Evolutionary conservation across 2,329 filamentous ascomycete genomes (phyloP).

Genomic region (Nemania sp.): DNA sequence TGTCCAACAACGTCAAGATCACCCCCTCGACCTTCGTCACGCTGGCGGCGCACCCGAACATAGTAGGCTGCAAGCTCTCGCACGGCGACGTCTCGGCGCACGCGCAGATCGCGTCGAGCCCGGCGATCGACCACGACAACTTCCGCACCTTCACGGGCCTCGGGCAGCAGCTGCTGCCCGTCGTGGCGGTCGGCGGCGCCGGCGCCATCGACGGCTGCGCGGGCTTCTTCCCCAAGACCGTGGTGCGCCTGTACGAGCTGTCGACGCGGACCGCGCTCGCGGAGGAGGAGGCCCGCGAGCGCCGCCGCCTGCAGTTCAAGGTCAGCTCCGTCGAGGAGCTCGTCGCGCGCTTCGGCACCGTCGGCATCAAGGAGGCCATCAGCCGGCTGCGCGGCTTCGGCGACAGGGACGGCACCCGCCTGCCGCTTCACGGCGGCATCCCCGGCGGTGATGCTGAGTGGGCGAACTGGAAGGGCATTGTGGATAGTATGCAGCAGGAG

Average conservation of each 20-base stretch:
- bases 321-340: constrained; percentile 66
- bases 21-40: constrained; percentile 59
- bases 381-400: constrained; percentile 63
- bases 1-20: constrained; percentile 67
- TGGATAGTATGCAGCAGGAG: constrained; percentile 48
- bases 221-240: constrained; percentile 62
- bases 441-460: constrained; percentile 57
- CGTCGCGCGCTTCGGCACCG: constrained; percentile 62
- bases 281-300: constrained; percentile 50
- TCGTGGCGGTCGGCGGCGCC: constrained; percentile 36
- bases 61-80: constrained; percentile 71
- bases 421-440: constrained; percentile 63
- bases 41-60: constrained; percentile 66
- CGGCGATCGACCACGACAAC: constrained; percentile 59
- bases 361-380: constrained; percentile 69
- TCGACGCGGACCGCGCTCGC: constrained; percentile 37
- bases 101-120: constrained; percentile 62
- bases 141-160: constrained; percentile 68
- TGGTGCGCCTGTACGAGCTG: constrained; percentile 61
- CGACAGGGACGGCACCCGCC: constrained; percentile 60
- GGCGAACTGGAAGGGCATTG: constrained; percentile 51
- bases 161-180: constrained; percentile 67
- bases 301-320: constrained; percentile 61
- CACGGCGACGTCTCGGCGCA: constrained; percentile 70
- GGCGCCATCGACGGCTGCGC: constrained; percentile 49